Evolutionary conservation across 2,329 filamentous ascomycete genomes (phyloP).

Genomic region (Microcyclospora tardicrescens): DNA sequence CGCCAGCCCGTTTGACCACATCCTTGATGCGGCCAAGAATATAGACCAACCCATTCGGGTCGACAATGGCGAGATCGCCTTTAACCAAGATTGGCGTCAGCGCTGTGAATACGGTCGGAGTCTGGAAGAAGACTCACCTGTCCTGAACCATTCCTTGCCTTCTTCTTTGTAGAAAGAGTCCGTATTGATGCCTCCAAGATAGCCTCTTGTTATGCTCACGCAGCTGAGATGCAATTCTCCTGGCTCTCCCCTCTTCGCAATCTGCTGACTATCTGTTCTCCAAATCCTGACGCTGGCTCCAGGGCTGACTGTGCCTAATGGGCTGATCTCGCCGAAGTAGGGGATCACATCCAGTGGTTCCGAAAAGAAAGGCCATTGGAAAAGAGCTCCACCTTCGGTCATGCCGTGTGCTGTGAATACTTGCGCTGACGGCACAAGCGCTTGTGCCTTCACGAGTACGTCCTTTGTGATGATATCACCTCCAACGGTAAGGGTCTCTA

Average conservation of each 20-base stretch:
- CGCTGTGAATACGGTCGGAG: too few relatives aligned
- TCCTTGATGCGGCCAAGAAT: constrained; percentile 15
- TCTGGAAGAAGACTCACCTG: constrained; percentile 1
- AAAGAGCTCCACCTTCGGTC: constrained; percentile 9
- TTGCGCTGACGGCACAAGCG: constrained; percentile 5
- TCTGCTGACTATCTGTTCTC: constrained; percentile 4
- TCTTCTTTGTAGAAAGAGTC: constrained; percentile 9
- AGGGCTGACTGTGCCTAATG: constrained; percentile 5
- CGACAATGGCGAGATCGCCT: constrained; percentile 13
- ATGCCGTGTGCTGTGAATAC: constrained; percentile 8
- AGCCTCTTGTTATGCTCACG: constrained; percentile 7
- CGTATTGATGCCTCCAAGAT: constrained; percentile 8
- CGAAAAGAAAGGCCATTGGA: constrained; percentile 7
- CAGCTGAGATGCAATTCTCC: constrained; percentile 10
- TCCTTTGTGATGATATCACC: constrained; percentile 9
- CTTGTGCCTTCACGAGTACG: constrained; percentile 3
- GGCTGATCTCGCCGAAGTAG: constrained; percentile 7
- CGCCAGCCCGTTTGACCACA: constrained; percentile 12
- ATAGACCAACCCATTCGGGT: constrained; percentile 9
- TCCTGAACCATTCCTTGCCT: constrained; percentile 13
- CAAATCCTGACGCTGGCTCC: constrained; percentile 8
- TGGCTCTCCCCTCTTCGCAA: constrained; percentile 4
- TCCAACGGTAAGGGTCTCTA: constrained; percentile 3
- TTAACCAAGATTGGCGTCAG: too few relatives aligned
- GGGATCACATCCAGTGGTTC: constrained; percentile 4